Percentiles rank a stretch among this genome's conserved stretches.
Evolutionary conservation across 306 rosid genomes (phyloP).

Genomic region (barrel medic (Medicago truncatula)): MtrunA17r5.0-ANR NC_053045.1:11885501-11886000

Average conservation of each 20-base stretch:
- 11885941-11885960: constrained; percentile 4
- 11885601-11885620: constrained; percentile 4
- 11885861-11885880: constrained; percentile 87
- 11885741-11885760: constrained; percentile 69
- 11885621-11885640: constrained; percentile 6
- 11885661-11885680: constrained; percentile 64
- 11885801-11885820: constrained; percentile 79
- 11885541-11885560: neutral
- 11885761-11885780: constrained; percentile 81
- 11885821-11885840: constrained; percentile 69
- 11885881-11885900: constrained; percentile 50
- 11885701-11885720: constrained; percentile 61
- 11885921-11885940: constrained; percentile 16
- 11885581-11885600: constrained; percentile 3
- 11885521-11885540: neutral
- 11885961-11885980: constrained; percentile 36
- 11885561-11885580: neutral
- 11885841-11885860: constrained; percentile 93
- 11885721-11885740: constrained; percentile 59
- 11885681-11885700: constrained; percentile 81
- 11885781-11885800: constrained; percentile 78
- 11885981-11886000: constrained; percentile 4
- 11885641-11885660: constrained; percentile 75
- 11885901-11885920: constrained; percentile 33
- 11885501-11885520: neutral